These are phyloP conservation scores for Jamesozyma lodderae DNA, from an alignment of 805 yeast genomes.

Conservation along the genomic window DNA sequence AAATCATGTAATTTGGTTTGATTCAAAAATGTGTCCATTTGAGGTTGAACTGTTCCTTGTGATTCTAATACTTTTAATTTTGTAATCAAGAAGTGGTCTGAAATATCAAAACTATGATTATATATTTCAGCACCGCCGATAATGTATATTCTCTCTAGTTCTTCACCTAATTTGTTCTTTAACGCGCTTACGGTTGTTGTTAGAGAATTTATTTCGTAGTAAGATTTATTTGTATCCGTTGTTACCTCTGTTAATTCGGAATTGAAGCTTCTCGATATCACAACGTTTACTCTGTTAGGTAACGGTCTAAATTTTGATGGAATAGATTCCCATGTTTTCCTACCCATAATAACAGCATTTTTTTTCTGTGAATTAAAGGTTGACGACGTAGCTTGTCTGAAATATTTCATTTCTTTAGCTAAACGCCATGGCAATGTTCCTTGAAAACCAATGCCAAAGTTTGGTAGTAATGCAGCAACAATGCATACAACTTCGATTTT, in stretches of 20 bases:
- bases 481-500: conserved; percentile 46
- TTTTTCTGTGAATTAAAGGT: conserved; percentile 29
- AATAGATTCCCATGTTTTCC: conserved; percentile 92
- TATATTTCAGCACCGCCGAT: conserved; percentile 94
- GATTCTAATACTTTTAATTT: conserved; percentile 41
- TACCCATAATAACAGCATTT: conserved; percentile 91
- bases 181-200: conserved; percentile 35
- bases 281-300: conserved; percentile 62
- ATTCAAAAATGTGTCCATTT: conserved; percentile 66
- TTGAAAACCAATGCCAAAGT: conserved; percentile 72
- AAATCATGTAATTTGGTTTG: conserved; percentile 17
- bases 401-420: conserved; percentile 75
- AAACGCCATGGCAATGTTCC: conserved; percentile 86
- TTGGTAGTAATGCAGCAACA: conserved; percentile 80
- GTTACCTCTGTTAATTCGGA: conserved; percentile 5
- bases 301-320: conserved; percentile 80
- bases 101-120: conserved; percentile 39
- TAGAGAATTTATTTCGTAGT: conserved; percentile 34
- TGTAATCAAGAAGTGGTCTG: conserved; percentile 57
- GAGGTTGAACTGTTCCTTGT: conserved; percentile 26
- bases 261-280: conserved; percentile 47
- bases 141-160: conserved; percentile 55
- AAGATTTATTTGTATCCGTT: conserved; percentile 3
- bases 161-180: conserved; percentile 6
- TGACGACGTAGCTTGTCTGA: conserved; percentile 59